Evolutionary conservation across 768 basidiomycete genomes (phyloP), one percentile per base, ranked within the genome.

Genomic region (Pulveroboletus frians): DNA sequence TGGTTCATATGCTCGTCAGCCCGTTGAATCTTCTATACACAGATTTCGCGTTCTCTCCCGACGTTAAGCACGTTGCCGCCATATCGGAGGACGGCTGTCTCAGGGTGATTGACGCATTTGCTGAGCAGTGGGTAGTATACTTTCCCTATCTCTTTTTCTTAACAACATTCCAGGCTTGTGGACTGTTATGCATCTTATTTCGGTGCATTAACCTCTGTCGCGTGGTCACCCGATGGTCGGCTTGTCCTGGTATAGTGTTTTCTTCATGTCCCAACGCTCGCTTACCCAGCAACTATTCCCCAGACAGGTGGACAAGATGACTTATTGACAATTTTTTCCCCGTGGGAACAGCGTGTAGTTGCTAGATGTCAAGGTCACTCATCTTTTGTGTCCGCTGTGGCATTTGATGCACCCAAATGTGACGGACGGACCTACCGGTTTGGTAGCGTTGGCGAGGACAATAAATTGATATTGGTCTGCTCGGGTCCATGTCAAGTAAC

Each of bases 251-350:
- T 88, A 64, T 15, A 43, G 39, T 40, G 21, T 32, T 47, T 43
- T 15, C 10, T 52, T 47, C 18, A 10, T 35, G 3, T 45, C 18
- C 40, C 20, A 38, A 37, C 21, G 13, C 20, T n/a, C 46, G 39
- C 51, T 40, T 29, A 41, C 37, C 36, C 41, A 10, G 41, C 11
- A 39, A 39, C 49, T 52, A 6, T 55, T 43, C 34, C 50, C 17
- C 57, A 93, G 89, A 91, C 92, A 2, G 96, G 94, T 11, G 96
- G 96, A 0, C 94, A 99, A 73, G 96, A 99, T 61, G 96, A 99
- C 62, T 76, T 98, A 9, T 71, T 96, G 47, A 95, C 94, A 4
- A 88, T 99, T 51, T 91, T 92, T 66, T 93, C 94, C 0, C 92
- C 93, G 1, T 88, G 85, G 79, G 96, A 98, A 65, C 87, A 92